Base-by-base conservation (phyloP, 805 yeast species). In the Hanseniaspora vineae region DNA sequence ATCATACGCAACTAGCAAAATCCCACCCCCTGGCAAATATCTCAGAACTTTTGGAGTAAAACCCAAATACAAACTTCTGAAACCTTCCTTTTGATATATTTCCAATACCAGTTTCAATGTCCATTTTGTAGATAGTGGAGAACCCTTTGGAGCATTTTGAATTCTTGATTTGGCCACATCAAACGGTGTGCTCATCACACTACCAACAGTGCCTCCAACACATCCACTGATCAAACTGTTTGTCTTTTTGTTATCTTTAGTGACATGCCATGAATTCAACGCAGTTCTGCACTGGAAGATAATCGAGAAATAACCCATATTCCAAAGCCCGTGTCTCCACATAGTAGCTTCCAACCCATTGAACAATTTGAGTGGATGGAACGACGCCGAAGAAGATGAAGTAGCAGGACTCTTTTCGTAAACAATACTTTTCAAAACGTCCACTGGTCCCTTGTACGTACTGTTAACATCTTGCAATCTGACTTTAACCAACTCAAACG, bases 21-120 rank as follows among this genome's bases (percentile, higher is more conserved):
- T 37, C 19, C 99, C 99, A 66, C 99, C 99, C 61, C 99, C 99
- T 51, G 99, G 98, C 44, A 97, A 98, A 55, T 92, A 75, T 76
- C 99, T 81, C 62, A 92, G 73, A 12, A 92, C 97, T 73, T 92
- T 92, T 56, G 99, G 99, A 54, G 89, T 64, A 77, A 92, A 90
- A 39, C 98, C 98, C 71, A 89, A 90, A 69, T 89, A 90, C 50
- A 92, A 75, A 8, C 97, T 96, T 44, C 69, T 71, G 58, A 87
- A 77, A 31, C 99, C 98, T 73, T 92, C 99, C 68, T 90, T 97
- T 42, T 53, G 54, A 39, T 46, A 46, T 10, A 48, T 42, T 63
- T 72, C 78, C 58, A 80, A 78, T 20, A 92, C 85, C 12, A 37
- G n/a, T 37, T 37, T 14, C 19, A 37, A 17, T 3, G 40, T 37